Evolutionary conservation across 78 protist species (phyloP), one percentile per base, ranked within the genome.

Genomic region (Emiliania huxleyi): DNA sequence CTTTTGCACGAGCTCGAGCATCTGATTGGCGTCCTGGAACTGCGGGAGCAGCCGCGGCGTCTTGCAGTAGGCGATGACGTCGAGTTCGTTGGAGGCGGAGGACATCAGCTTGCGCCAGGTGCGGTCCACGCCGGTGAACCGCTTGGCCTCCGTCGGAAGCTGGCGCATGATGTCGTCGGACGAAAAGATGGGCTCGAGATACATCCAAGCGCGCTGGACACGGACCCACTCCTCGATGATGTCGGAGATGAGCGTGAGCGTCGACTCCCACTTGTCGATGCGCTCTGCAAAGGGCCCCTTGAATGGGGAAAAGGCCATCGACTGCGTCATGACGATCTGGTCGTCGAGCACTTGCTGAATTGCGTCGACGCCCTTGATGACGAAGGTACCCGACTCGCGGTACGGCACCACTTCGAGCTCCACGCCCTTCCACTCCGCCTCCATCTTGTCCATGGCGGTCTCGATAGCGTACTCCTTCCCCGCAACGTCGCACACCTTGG

Each of bases 121-220:
- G n/a, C 73, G 35, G 90, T 95, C 96, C 49, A 95, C 96, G 15
- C 40, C 45, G 44, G 69, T 49, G 37, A 94, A 94, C 33, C 91
- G 38, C 91, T 96, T 96, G 44, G 91, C 94, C 40, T 96, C 98
- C 1, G 44, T 38, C 0, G 98, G 98, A 37, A 98, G 96, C 93
- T 98, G 98, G 44, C 91, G 44, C 83, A 45, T 85, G 94, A 98
- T 98, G 85, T 98, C 99, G 21, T 93, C 97, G 0, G 96, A 91
- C 19, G 92, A n/a, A 96, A 98, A 97, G 94, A 98, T 98, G 71
- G 98, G 98, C 91, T 96, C 96, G 83, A 98, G 93, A 87, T 96
- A 96, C 94, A 97, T 91, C 99, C 99, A 98, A 26, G 81, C 38
- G 87, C 95, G 75, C 95, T 98, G 99, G 33, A 94, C 94, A 49